These are phyloP conservation scores for Artemisia argyi DNA, from an alignment of 129 eudicot genomes.

Conservation along the genomic window DNA sequence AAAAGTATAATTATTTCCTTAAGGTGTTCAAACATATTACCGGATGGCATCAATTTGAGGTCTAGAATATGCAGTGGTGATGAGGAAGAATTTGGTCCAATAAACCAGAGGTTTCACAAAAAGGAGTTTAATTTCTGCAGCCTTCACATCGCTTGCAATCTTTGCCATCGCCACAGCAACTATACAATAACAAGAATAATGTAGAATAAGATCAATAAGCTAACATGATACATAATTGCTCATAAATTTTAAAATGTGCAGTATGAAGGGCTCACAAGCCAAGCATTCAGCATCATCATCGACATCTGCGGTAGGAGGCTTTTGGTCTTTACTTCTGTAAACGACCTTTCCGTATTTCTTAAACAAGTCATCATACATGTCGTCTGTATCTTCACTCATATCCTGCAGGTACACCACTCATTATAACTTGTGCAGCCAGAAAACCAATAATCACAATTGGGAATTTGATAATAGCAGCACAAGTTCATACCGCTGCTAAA, in stretches of 20 bases:
- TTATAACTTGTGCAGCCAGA: constrained; percentile 2
- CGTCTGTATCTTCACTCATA: constrained; percentile 85
- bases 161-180: constrained; percentile 96
- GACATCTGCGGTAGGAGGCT: constrained; percentile 62
- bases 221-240: neutral
- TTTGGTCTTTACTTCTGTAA: constrained; percentile 66
- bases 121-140: constrained; percentile 80
- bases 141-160: constrained; percentile 94
- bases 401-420: constrained; percentile 55
- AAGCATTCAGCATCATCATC: constrained; percentile 97
- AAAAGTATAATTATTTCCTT: neutral
- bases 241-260: neutral
- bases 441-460: constrained; percentile 6
- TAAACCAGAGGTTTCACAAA: constrained; percentile 94
- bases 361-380: constrained; percentile 81
- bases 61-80: constrained; percentile 88
- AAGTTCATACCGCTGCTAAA: constrained; percentile 49
- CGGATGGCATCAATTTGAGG: constrained; percentile 90
- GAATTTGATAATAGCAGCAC: neutral
- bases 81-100: constrained; percentile 95
- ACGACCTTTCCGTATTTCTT: constrained; percentile 88
- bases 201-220: neutral
- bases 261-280: constrained; percentile 60
- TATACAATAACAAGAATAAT: constrained; percentile 30
- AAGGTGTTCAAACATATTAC: constrained; percentile 26